Evolutionary conservation across 768 basidiomycete genomes (phyloP).

Genomic region (Amanita rimosa): DNA sequence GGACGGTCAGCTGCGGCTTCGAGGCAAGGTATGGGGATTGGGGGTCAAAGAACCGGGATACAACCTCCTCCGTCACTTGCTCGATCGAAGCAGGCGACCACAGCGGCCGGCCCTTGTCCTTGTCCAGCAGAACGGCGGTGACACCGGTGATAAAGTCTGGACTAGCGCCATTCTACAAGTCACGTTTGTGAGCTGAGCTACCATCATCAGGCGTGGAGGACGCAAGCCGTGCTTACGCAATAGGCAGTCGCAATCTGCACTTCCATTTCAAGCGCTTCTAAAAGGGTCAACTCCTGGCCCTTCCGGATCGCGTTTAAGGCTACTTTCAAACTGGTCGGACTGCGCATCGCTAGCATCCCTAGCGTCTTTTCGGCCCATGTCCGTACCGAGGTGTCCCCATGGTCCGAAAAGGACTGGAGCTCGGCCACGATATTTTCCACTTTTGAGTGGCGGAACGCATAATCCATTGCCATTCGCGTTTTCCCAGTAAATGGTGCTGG

Average conservation of each 20-base stretch:
- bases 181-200: slow-evolving; percentile 11
- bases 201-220: slow-evolving; percentile 8
- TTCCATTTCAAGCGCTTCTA: slow-evolving; percentile 72
- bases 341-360: slow-evolving; percentile 49
- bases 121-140: slow-evolving; percentile 44
- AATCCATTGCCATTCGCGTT: slow-evolving; percentile 69
- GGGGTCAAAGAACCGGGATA: slow-evolving; percentile 56
- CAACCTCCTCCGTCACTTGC: slow-evolving; percentile 49
- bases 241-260: slow-evolving; percentile 81
- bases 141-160: slow-evolving; percentile 83
- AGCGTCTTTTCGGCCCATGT: slow-evolving; percentile 72
- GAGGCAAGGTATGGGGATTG: slow-evolving; percentile 35
- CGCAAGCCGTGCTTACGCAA: slow-evolving; percentile 51
- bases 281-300: slow-evolving; percentile 53
- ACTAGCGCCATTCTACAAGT: slow-evolving; percentile 55
- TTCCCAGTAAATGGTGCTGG: slow-evolving; percentile 43
- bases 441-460: slow-evolving; percentile 58
- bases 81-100: slow-evolving; percentile 63
- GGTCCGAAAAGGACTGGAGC: slow-evolving; percentile 32
- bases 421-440: slow-evolving; percentile 60
- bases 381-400: slow-evolving; percentile 34
- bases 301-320: slow-evolving; percentile 69
- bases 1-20: slow-evolving; percentile 32
- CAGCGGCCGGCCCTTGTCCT: slow-evolving; percentile 36
- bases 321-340: slow-evolving; percentile 89